Percentiles rank a stretch among this genome's conserved stretches.
phyloP scores from a whole-genome alignment of 2,329 filamentous ascomycete genomes.

The Ophidiomyces ophidiicola region DNA sequence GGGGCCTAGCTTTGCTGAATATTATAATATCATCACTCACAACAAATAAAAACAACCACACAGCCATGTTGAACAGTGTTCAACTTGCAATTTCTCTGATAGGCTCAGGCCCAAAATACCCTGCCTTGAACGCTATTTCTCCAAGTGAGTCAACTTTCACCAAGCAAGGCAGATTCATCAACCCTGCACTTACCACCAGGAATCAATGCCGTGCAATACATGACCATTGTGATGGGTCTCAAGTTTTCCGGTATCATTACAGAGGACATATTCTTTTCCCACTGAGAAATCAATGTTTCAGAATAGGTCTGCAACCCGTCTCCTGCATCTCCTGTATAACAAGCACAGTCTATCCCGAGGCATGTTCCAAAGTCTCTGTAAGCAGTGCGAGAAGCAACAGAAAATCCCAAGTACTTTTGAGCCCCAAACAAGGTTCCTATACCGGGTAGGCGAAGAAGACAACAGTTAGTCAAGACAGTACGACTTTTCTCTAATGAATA shows the following conservation, averaged over 20 bases:
- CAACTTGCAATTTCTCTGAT: conserved; percentile 7
- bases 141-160: conserved; percentile 15
- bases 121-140: conserved; percentile 25
- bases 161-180: background rate
- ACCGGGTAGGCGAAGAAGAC: conserved; percentile 2
- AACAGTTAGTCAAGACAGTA: conserved; percentile 6
- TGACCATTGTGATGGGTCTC: conserved; percentile 43
- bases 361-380: conserved; percentile 46
- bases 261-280: conserved; percentile 29
- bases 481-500: background rate
- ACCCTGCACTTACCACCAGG: conserved; percentile 40
- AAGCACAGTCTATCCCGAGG: conserved; percentile 37
- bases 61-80: too few relatives aligned
- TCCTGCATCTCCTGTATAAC: conserved; percentile 22
- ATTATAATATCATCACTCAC: background rate
- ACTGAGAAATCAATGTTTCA: conserved; percentile 27
- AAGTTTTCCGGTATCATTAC: conserved; percentile 33
- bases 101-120: conserved; percentile 29
- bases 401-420: conserved; percentile 26
- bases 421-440: conserved; percentile 29
- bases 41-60: background rate
- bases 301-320: conserved; percentile 26
- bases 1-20: background rate
- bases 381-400: conserved; percentile 32
- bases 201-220: conserved; percentile 46